phyloP scores from a whole-genome alignment of 2,329 filamentous ascomycete species.

The Aspergillus caelatus region DNA sequence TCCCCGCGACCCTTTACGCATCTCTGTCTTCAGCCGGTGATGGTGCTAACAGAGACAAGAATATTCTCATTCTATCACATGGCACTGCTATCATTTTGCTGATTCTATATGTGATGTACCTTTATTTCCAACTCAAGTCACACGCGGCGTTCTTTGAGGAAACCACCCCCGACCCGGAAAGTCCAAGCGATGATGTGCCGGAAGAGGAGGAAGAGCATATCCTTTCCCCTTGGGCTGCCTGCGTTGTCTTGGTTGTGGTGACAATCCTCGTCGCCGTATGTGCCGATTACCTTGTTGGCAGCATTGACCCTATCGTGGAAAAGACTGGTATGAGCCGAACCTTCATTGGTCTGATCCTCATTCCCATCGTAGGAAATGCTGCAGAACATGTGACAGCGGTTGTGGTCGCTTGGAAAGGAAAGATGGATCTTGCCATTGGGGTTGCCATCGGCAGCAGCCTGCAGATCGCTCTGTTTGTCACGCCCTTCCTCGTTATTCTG shows the following conservation, averaged over 20 bases:
- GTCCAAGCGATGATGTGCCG: slow-evolving; percentile 30
- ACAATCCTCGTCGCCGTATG: slow-evolving; percentile 73
- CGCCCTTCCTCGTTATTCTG: slow-evolving; percentile 76
- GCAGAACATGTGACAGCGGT: slow-evolving; percentile 82
- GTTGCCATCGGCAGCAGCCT: slow-evolving; percentile 81
- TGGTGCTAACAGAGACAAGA: slow-evolving; percentile 43
- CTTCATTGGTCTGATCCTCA: slow-evolving; percentile 77
- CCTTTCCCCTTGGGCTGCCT: slow-evolving; percentile 67
- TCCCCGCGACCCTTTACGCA: slow-evolving; percentile 74
- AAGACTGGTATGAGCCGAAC: slow-evolving; percentile 74
- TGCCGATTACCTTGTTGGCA: slow-evolving; percentile 76
- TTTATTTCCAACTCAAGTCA: slow-evolving; percentile 76
- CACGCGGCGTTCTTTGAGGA: slow-evolving; percentile 72
- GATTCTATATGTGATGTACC: slow-evolving; percentile 73
- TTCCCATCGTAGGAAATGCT: slow-evolving; percentile 79
- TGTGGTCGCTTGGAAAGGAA: slow-evolving; percentile 76
- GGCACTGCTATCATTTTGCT: slow-evolving; percentile 77
- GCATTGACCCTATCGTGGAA: slow-evolving; percentile 72
- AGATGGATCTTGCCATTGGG: slow-evolving; percentile 68
- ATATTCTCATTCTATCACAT: slow-evolving; percentile 72
- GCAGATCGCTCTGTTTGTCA: slow-evolving; percentile 81
- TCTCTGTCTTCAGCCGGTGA: slow-evolving; percentile 55
- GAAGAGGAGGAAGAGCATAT: slow-evolving; percentile 54
- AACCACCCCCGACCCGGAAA: slow-evolving; percentile 28
- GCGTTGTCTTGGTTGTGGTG: slow-evolving; percentile 66